Percentiles rank a stretch among this genome's conserved stretches.
Conservation (phyloP, 1,284 basidiomycete species). For the Ceratobasidium papillatum region DNA sequence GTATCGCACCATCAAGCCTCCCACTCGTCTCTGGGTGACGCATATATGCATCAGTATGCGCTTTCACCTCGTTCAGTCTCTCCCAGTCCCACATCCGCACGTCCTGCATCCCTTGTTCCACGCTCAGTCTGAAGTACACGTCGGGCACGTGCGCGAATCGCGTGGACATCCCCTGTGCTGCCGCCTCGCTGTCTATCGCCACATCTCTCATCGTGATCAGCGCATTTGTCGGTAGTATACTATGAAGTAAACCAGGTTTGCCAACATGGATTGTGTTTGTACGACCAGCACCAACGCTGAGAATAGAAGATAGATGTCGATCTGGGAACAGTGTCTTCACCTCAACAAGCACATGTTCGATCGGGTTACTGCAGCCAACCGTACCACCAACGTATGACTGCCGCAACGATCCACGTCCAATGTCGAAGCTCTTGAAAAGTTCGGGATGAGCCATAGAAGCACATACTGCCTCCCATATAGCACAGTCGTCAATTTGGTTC, state of each 20-base stretch:
- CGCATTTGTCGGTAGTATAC: background rate
- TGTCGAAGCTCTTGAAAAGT: background rate
- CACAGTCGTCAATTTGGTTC: background rate
- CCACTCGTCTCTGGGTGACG: background rate
- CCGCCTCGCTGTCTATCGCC: conserved; percentile 2
- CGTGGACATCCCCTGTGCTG: background rate
- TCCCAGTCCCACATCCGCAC: background rate
- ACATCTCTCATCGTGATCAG: background rate
- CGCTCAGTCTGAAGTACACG: conserved; percentile 1
- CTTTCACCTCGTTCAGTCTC: background rate
- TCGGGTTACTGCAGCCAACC: conserved; percentile 5
- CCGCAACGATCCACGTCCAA: background rate
- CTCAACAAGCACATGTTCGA: background rate
- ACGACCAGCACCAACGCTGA: conserved; percentile 12
- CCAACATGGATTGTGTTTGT: background rate
- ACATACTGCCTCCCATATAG: conserved; percentile 16
- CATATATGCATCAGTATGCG: background rate
- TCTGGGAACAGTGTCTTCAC: background rate
- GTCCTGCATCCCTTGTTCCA: background rate
- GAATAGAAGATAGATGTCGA: background rate
- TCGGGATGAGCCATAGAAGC: conserved; percentile 11
- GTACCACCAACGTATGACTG: background rate
- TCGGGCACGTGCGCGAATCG: background rate
- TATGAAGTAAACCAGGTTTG: background rate
- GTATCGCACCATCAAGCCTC: background rate